phyloP scores from a whole-genome alignment of 164 flowering plant species.

The Kingdonia uniflora region DNA sequence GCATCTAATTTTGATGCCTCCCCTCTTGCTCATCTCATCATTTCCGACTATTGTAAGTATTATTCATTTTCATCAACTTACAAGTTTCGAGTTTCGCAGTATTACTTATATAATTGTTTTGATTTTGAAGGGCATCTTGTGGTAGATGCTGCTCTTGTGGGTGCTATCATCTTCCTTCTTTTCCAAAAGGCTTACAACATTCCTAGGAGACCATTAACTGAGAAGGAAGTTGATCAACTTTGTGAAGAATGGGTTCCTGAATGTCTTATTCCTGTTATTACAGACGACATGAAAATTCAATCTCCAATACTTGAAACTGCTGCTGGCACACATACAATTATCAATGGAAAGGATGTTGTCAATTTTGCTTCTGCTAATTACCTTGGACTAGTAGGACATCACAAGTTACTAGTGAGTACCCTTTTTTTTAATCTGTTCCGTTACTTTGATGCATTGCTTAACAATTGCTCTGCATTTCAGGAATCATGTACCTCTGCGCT shows the following conservation, averaged over 20 bases:
- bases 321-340: slow-evolving; percentile 74
- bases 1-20: slow-evolving; percentile 36
- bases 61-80: no score
- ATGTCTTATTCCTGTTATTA: slow-evolving; percentile 62
- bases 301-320: slow-evolving; percentile 84
- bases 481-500: slow-evolving; percentile 81
- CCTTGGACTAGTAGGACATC: slow-evolving; percentile 83
- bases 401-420: slow-evolving; percentile 55
- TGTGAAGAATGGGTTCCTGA: slow-evolving; percentile 99
- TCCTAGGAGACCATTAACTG: slow-evolving; percentile 76
- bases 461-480: slow-evolving; percentile 27
- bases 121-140: slow-evolving; percentile 67
- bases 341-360: slow-evolving; percentile 83
- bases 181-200: slow-evolving; percentile 94
- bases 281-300: slow-evolving; percentile 56
- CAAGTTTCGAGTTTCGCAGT: no score
- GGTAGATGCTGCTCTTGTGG: slow-evolving; percentile 71
- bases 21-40: no score
- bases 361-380: slow-evolving; percentile 95
- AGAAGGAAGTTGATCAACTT: slow-evolving; percentile 89
- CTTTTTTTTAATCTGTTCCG: not conserved
- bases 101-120: not conserved
- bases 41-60: no score
- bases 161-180: slow-evolving; percentile 62
- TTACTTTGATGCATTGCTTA: not conserved